These are phyloP conservation scores for Botryotinia globosa DNA, from an alignment of 2,329 filamentous ascomycete species.

Conservation along the genomic window DNA sequence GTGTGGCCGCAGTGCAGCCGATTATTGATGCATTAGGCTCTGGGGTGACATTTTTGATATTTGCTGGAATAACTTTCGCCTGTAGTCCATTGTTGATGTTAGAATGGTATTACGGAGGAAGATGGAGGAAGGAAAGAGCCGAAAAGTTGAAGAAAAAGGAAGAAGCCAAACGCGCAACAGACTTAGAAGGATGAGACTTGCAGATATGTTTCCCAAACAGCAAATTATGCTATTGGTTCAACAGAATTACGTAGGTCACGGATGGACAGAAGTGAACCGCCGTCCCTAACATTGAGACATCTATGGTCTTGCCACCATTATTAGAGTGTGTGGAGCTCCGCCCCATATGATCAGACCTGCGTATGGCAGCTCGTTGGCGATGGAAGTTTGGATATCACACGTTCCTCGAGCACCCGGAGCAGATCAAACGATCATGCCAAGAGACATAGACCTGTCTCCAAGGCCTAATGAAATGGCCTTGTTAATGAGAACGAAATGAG, in stretches of 20 bases:
- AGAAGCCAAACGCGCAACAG: slow-evolving; percentile 8
- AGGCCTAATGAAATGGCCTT: neutral
- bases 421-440: neutral
- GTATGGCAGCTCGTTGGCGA: neutral
- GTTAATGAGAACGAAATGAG: neutral
- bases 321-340: neutral
- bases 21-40: slow-evolving; percentile 15
- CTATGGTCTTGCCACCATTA: neutral
- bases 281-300: neutral
- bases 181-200: neutral
- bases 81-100: slow-evolving; percentile 11
- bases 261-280: neutral
- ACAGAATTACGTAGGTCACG: too few relatives aligned
- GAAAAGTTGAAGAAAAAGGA: neutral
- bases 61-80: neutral
- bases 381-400: neutral
- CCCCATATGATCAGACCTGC: neutral
- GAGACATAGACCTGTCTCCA: neutral
- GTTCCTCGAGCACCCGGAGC: neutral
- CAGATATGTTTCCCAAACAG: neutral
- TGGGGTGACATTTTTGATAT: slow-evolving; percentile 13
- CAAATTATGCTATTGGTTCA: neutral
- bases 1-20: slow-evolving; percentile 13
- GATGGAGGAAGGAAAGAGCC: slow-evolving; percentile 17
- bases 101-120: slow-evolving; percentile 17